Evolutionary conservation across 2,329 filamentous ascomycete species (phyloP).

Genomic region (Colletotrichum musicola): DNA sequence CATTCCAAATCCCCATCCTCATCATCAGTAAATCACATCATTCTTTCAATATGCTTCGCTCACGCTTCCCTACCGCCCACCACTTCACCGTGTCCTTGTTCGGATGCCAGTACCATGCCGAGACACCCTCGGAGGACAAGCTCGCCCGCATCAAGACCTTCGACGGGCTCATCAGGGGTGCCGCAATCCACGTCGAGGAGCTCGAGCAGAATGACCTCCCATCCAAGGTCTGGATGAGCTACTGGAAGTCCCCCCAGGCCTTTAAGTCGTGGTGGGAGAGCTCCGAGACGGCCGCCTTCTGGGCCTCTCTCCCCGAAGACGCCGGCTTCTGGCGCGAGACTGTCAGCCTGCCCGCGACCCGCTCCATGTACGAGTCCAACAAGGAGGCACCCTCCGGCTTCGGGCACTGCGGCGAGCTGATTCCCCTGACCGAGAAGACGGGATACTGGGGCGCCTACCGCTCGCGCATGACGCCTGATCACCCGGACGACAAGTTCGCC

Average conservation of each 20-base stretch:
- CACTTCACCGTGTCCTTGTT: conserved; percentile 37
- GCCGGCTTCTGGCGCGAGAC: conserved; percentile 35
- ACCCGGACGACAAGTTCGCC: conserved; percentile 31
- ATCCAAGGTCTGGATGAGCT: conserved; percentile 37
- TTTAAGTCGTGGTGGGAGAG: conserved; percentile 37
- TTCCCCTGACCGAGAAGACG: conserved; percentile 33
- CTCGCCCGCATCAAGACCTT: conserved; percentile 30
- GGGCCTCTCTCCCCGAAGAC: conserved; percentile 18
- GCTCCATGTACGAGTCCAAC: conserved; percentile 33
- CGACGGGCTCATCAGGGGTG: conserved; percentile 27
- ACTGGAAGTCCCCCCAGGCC: conserved; percentile 28
- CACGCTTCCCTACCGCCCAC: conserved; percentile 32
- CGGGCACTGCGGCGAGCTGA: conserved; percentile 32
- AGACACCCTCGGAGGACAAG: conserved; percentile 26
- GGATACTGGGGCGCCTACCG: conserved; percentile 38
- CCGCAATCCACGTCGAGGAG: conserved; percentile 35
- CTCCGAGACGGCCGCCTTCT: conserved; percentile 24
- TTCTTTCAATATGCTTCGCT: conserved; percentile 29
- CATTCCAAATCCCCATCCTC: neutral
- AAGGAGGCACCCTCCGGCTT: conserved; percentile 26
- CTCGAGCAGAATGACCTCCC: conserved; percentile 36
- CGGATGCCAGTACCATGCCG: conserved; percentile 34
- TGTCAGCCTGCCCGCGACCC: conserved; percentile 31
- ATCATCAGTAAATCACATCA: conserved; percentile 3
- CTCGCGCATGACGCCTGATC: conserved; percentile 30